Percentiles rank a stretch among this genome's conserved stretches.
These are phyloP conservation scores for Syzygium grande DNA, from an alignment of 345 rosid genomes.

Conservation along the genomic window DNA sequence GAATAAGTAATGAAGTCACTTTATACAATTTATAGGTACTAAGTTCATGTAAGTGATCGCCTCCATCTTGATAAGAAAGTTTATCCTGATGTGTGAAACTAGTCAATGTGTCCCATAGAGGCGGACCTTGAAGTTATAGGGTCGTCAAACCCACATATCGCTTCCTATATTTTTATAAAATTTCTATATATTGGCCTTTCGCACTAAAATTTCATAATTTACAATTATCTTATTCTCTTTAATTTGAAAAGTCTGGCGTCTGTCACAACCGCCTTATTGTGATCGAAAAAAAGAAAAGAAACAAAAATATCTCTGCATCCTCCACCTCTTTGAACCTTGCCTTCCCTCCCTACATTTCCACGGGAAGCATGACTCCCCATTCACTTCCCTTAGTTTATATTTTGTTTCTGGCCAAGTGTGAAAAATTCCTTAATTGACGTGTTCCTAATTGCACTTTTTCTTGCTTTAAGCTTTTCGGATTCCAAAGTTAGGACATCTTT, in stretches of 20 bases:
- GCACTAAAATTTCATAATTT: neutral
- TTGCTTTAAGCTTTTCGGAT: conserved; percentile 6
- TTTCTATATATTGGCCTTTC: neutral
- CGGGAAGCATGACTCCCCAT: neutral
- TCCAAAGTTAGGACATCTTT: conserved; percentile 15
- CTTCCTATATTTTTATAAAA: neutral
- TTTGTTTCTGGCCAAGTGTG: neutral
- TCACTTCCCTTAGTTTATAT: neutral
- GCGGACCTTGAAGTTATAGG: too few species aligned
- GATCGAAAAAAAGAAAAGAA: neutral
- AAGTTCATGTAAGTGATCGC: neutral
- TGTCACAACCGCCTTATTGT: neutral
- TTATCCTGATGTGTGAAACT: neutral
- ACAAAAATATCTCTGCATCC: neutral
- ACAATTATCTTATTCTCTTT: neutral
- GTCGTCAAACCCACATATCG: neutral
- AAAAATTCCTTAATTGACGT: conserved; percentile 4
- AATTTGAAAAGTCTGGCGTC: neutral
- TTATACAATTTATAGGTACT: neutral
- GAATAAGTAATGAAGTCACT: neutral
- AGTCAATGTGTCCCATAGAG: too few species aligned
- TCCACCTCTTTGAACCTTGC: neutral
- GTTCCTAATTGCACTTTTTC: neutral
- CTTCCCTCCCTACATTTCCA: neutral
- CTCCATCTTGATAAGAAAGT: neutral